Conservation (phyloP, 257 asterid species). For the Solanum okadae region DNA sequence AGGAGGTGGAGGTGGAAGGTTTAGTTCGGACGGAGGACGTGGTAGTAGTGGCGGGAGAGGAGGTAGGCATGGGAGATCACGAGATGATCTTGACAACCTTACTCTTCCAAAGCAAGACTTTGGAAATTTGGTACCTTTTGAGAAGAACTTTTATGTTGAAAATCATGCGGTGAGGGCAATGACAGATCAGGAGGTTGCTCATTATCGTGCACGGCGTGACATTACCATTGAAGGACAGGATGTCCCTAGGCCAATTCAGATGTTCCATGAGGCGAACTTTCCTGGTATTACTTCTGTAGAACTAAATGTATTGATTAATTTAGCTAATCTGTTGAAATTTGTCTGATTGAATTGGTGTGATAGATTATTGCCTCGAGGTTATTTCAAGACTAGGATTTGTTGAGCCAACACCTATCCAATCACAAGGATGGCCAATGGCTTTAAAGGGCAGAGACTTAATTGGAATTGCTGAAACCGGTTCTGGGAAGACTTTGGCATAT, state of each 20-base stretch:
- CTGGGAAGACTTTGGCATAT: slow-evolving; percentile 87
- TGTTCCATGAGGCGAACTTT: slow-evolving; percentile 74
- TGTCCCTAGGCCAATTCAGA: slow-evolving; percentile 73
- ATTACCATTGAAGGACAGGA: slow-evolving; percentile 73
- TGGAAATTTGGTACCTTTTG: slow-evolving; percentile 60
- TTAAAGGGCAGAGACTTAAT: slow-evolving; percentile 82
- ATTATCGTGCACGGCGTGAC: slow-evolving; percentile 64
- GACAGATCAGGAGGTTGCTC: slow-evolving; percentile 58
- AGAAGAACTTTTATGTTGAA: slow-evolving; percentile 79
- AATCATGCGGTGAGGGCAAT: slow-evolving; percentile 61
- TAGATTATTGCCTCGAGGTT: slow-evolving; percentile 78
- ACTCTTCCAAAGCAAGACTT: slow-evolving; percentile 74
- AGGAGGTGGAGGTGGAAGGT: slow-evolving; percentile 24
- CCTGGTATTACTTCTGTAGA: slow-evolving; percentile 43
- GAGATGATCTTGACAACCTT: slow-evolving; percentile 66
- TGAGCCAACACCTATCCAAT: slow-evolving; percentile 87
- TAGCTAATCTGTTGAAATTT: background rate
- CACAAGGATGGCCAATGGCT: slow-evolving; percentile 99
- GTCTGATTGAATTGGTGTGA: slow-evolving; percentile 16
- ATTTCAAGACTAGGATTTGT: slow-evolving; percentile 67
- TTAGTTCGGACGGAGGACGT: slow-evolving; percentile 25
- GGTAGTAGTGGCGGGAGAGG: slow-evolving; percentile 35
- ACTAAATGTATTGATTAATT: background rate
- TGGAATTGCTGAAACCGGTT: slow-evolving; percentile 97
- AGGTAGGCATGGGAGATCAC: slow-evolving; percentile 34